phyloP scores from a whole-genome alignment of 2,329 filamentous ascomycete genomes.

The Fusarium albidum region DNA sequence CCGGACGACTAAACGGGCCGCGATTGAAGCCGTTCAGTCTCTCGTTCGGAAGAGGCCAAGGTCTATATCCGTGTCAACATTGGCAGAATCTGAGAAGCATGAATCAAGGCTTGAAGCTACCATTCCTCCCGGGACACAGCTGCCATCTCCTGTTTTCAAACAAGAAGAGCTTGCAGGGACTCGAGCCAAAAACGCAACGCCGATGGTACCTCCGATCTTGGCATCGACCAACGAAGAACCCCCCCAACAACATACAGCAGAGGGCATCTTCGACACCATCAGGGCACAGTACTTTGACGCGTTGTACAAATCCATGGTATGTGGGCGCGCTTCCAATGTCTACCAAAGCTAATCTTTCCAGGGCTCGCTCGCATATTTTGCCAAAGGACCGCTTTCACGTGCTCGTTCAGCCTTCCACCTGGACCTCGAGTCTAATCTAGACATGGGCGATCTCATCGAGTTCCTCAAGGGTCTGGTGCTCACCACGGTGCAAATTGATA shows the following conservation, averaged over 20 bases:
- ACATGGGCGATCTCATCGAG: slow-evolving; percentile 69
- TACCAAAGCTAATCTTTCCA: slow-evolving; percentile 41
- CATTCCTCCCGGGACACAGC: slow-evolving; percentile 24
- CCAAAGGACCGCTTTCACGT: slow-evolving; percentile 80
- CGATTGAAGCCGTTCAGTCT: slow-evolving; percentile 70
- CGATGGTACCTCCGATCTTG: not conserved
- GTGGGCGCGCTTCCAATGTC: slow-evolving; percentile 38
- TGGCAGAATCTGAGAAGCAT: slow-evolving; percentile 38
- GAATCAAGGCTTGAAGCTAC: slow-evolving; percentile 28
- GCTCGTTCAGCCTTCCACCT: slow-evolving; percentile 75
- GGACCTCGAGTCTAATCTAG: slow-evolving; percentile 66
- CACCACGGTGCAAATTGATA: slow-evolving; percentile 74
- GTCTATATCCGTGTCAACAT: slow-evolving; percentile 53
- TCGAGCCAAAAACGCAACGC: not conserved
- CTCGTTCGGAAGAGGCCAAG: slow-evolving; percentile 62
- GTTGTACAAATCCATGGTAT: slow-evolving; percentile 70
- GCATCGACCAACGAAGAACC: slow-evolving; percentile 10
- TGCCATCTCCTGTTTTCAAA: slow-evolving; percentile 31
- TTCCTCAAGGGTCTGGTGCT: slow-evolving; percentile 77
- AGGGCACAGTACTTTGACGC: slow-evolving; percentile 66
- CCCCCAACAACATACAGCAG: slow-evolving; percentile 51
- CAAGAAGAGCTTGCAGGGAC: slow-evolving; percentile 22
- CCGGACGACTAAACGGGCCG: slow-evolving; percentile 63
- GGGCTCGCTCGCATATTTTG: slow-evolving; percentile 84
- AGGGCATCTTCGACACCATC: slow-evolving; percentile 65